Conservation (phyloP, 2,329 filamentous ascomycete genomes). For the Pseudonectria buxi region DNA sequence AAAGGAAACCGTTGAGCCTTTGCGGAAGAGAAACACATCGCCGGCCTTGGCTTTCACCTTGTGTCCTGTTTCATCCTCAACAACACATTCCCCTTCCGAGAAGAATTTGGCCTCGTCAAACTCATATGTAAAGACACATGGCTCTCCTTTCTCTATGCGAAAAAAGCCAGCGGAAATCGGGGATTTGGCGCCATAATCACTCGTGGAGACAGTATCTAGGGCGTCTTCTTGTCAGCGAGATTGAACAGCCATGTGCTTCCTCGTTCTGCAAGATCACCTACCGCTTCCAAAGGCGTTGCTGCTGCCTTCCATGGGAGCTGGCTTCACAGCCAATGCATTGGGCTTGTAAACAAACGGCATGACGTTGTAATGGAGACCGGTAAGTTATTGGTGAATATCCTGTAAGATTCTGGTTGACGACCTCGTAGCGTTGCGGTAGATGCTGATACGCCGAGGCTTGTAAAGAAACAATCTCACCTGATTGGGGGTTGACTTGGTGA, state of each 20-base stretch:
- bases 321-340: conserved; percentile 1
- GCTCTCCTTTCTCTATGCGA: conserved; percentile 4
- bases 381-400: no score
- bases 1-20: conserved; percentile 4
- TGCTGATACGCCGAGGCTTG: no score
- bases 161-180: conserved; percentile 7
- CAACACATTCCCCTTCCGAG: conserved; percentile 1
- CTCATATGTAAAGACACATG: conserved; percentile 1
- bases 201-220: conserved; percentile 3
- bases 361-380: no score
- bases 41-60: conserved; percentile 1
- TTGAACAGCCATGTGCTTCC: no score
- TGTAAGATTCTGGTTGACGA: no score
- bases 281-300: conserved; percentile 1
- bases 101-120: conserved; percentile 6
- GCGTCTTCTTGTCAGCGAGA: no score
- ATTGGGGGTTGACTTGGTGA: no score
- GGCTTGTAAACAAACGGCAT: conserved; percentile 3
- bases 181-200: background rate
- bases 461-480: no score
- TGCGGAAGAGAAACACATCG: conserved; percentile 3
- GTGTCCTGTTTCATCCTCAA: conserved; percentile 2
- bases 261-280: no score
- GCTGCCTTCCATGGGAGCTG: background rate
- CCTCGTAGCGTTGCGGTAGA: no score